Evolutionary conservation across 345 rosid genomes (phyloP).

Genomic region (Aegle marmelos): DNA sequence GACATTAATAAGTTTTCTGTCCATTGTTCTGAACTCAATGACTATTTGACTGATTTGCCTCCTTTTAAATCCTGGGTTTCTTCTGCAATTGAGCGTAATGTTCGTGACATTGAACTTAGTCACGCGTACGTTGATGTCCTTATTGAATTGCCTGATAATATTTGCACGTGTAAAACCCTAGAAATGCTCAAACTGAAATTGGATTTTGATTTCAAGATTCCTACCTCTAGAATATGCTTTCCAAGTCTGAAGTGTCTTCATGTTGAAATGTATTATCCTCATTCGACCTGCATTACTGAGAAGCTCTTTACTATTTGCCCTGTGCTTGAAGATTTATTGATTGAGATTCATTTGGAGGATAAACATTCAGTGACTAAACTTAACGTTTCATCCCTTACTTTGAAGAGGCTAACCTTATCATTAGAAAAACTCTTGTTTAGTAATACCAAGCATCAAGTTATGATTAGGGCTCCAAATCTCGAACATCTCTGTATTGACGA

Average conservation of each 20-base stretch:
- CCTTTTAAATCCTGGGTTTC: too few species aligned
- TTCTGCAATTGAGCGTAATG: too few species aligned
- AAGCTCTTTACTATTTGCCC: not conserved
- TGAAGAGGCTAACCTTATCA: not conserved
- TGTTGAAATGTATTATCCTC: not conserved
- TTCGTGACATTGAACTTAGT: too few species aligned
- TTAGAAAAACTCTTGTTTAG: not conserved
- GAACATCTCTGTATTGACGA: not conserved
- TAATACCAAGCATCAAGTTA: not conserved
- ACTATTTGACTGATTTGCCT: too few species aligned
- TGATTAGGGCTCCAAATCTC: not conserved
- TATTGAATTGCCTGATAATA: not conserved
- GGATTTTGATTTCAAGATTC: not conserved
- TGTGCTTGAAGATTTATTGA: conserved; percentile 6
- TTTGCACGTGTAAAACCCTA: not conserved
- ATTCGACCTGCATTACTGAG: not conserved
- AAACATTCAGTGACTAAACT: not conserved
- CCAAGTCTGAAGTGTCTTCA: conserved; percentile 5
- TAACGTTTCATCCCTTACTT: not conserved
- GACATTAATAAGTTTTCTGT: too few species aligned
- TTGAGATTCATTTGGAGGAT: not conserved
- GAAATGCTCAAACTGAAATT: not conserved
- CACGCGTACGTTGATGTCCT: too few species aligned
- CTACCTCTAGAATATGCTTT: not conserved
- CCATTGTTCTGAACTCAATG: too few species aligned